Evolutionary conservation across 2,329 filamentous ascomycete species (phyloP).

Genomic region (Penicillium sp.): DNA sequence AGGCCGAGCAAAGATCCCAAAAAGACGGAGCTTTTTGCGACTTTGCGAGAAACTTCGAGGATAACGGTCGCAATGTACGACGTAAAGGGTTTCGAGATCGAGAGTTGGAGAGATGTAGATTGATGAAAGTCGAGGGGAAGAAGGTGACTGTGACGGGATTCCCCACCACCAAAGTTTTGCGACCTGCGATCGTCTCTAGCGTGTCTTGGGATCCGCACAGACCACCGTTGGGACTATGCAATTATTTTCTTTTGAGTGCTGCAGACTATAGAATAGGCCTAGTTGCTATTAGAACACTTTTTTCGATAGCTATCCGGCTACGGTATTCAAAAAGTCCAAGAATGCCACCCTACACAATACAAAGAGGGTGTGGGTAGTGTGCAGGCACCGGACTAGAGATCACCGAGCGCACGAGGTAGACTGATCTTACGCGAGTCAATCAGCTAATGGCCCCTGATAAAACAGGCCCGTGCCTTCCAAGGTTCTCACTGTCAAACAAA

Average conservation of each 20-base stretch:
- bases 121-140: slow-evolving; percentile 20
- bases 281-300: neutral
- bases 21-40: slow-evolving; percentile 22
- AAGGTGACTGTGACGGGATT: slow-evolving; percentile 21
- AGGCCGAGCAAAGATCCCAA: slow-evolving; percentile 24
- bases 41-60: slow-evolving; percentile 6
- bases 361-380: neutral
- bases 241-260: neutral
- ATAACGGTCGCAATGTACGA: neutral
- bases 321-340: neutral
- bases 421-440: slow-evolving; percentile 23
- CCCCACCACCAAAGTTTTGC: slow-evolving; percentile 29
- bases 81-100: neutral
- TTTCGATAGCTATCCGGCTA: neutral
- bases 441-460: slow-evolving; percentile 13
- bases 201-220: slow-evolving; percentile 20
- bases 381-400: slow-evolving; percentile 1
- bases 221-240: slow-evolving; percentile 8
- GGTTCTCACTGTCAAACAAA: neutral
- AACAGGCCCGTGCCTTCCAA: neutral
- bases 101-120: neutral
- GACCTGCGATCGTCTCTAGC: slow-evolving; percentile 24
- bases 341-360: too few species aligned
- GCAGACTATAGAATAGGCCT: neutral
- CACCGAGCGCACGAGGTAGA: slow-evolving; percentile 13